Evolutionary conservation across 75 land plant genomes (phyloP).

Genomic region (Sequoiadendron giganteum): DNA sequence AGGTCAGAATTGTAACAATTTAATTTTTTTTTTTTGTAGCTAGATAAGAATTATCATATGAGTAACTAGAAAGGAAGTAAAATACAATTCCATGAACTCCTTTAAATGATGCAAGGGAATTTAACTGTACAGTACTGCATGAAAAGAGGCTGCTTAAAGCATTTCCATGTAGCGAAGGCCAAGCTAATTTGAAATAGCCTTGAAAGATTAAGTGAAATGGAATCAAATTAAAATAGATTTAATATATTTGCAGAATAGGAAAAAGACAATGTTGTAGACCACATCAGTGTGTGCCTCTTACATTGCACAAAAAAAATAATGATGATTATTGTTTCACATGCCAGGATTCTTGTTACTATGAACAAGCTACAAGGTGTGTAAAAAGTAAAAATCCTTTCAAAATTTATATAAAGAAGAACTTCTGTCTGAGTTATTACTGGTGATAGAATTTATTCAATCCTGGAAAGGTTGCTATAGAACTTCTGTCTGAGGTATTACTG

Average conservation of each 20-base stretch:
- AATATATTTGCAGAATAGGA: neutral
- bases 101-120: neutral
- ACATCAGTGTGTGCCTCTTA: no score
- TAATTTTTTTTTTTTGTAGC: neutral
- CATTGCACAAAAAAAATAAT: no score
- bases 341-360: neutral
- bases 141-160: neutral
- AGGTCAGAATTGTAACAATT: constrained; percentile 43
- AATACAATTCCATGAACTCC: neutral
- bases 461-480: neutral
- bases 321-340: no score
- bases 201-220: neutral
- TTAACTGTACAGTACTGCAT: neutral
- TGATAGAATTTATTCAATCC: neutral
- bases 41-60: neutral
- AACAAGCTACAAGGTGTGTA: neutral
- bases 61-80: neutral
- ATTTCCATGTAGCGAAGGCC: neutral
- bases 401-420: neutral
- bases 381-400: neutral
- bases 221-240: neutral
- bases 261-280: neutral
- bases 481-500: no score
- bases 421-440: neutral
- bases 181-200: neutral